Evolutionary conservation across 768 basidiomycete species (phyloP).

Genomic region (Astraeus odoratus): DNA sequence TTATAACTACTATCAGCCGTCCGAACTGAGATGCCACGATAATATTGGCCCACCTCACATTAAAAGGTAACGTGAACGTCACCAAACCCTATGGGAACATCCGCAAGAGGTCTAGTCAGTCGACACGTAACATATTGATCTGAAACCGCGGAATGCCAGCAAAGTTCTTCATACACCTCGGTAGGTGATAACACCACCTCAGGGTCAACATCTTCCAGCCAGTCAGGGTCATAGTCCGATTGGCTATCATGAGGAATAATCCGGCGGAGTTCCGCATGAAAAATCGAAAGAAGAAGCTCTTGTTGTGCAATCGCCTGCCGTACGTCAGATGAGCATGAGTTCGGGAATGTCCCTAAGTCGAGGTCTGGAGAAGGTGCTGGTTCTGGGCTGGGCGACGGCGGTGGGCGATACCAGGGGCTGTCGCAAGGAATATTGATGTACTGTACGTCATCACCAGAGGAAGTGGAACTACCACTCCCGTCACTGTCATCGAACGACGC

Average conservation of each 20-base stretch:
- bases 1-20: not conserved
- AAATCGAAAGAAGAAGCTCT: conserved; percentile 26
- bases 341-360: conserved; percentile 12
- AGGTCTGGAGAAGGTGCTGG: conserved; percentile 17
- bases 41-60: conserved; percentile 7
- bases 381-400: conserved; percentile 20
- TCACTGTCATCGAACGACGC: conserved; percentile 16
- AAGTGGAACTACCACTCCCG: conserved; percentile 11
- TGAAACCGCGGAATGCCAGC: conserved; percentile 22
- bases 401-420: conserved; percentile 33
- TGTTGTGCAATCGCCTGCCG: conserved; percentile 28
- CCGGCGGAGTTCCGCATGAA: conserved; percentile 24
- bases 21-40: not conserved
- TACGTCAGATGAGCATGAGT: conserved; percentile 26
- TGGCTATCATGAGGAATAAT: conserved; percentile 11
- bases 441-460: conserved; percentile 28
- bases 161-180: conserved; percentile 23
- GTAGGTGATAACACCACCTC: conserved; percentile 24
- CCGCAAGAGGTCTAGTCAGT: conserved; percentile 14
- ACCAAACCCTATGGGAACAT: conserved; percentile 25
- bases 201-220: conserved; percentile 22
- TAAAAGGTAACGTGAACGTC: conserved; percentile 14
- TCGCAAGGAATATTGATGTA: conserved; percentile 33
- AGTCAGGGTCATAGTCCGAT: conserved; percentile 15
- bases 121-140: conserved; percentile 10